A percentile compares a stretch with the other conserved stretches of the same genome.
These are phyloP conservation scores for Cucurbita moschata DNA, from an alignment of 306 rosid genomes.

Conservation along the genomic window DNA sequence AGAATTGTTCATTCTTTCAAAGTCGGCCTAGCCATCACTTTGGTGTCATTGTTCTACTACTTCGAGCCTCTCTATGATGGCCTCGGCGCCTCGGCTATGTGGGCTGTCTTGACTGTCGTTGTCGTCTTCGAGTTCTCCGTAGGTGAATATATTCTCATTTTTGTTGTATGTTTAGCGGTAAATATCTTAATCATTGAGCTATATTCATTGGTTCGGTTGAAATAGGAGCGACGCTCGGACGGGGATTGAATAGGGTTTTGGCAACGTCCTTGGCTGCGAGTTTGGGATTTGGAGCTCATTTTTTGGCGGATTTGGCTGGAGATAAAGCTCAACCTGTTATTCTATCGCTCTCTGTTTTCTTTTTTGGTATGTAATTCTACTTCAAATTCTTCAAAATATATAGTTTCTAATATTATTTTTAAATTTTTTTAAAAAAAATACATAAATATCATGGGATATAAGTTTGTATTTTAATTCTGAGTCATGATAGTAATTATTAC, in stretches of 20 bases:
- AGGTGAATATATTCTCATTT: not conserved
- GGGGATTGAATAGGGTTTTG: conserved; percentile 21
- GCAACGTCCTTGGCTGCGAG: conserved; percentile 22
- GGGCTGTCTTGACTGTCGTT: conserved; percentile 68
- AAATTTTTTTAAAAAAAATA: too few relatives aligned
- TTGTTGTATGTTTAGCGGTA: not conserved
- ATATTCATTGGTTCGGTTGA: too few relatives aligned
- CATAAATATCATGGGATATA: too few relatives aligned
- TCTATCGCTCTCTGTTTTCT: conserved; percentile 6
- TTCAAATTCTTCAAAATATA: too few relatives aligned
- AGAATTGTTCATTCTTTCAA: not conserved
- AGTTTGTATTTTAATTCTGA: too few relatives aligned
- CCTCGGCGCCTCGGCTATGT: conserved; percentile 76
- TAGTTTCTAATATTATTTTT: too few relatives aligned
- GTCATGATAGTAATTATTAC: too few relatives aligned
- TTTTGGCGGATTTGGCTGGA: conserved; percentile 18
- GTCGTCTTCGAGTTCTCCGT: not conserved
- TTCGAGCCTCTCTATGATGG: conserved; percentile 60
- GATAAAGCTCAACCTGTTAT: conserved; percentile 17
- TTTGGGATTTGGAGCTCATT: conserved; percentile 20
- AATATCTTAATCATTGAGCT: not conserved
- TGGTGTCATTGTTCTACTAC: conserved; percentile 62
- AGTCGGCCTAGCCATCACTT: conserved; percentile 39
- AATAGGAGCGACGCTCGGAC: conserved; percentile 31
- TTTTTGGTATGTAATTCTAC: conserved; percentile 6